phyloP scores from a whole-genome alignment of 352 stramenopile species.

The Pythium brachiatum region DNA sequence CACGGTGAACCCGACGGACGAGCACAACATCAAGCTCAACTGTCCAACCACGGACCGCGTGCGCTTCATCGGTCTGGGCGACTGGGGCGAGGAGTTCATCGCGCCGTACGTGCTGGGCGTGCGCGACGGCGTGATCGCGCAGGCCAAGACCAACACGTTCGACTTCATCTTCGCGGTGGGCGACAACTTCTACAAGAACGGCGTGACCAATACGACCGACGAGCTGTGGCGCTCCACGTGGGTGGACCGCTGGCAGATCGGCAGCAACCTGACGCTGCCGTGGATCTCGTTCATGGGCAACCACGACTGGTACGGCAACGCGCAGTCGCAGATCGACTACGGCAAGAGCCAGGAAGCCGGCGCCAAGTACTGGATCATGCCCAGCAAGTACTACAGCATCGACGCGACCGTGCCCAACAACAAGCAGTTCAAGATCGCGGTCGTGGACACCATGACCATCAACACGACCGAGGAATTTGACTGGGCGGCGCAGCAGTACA shows the following conservation, averaged over 20 bases:
- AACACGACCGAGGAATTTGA: constrained; percentile 21
- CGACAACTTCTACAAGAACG: constrained; percentile 48
- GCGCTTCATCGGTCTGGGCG: constrained; percentile 35
- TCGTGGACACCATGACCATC: constrained; percentile 35
- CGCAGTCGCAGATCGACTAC: constrained; percentile 34
- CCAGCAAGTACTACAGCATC: constrained; percentile 35
- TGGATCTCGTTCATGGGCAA: constrained; percentile 43
- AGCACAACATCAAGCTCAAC: constrained; percentile 19
- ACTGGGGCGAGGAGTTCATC: constrained; percentile 36
- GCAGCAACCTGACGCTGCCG: constrained; percentile 31
- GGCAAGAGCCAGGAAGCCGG: constrained; percentile 14
- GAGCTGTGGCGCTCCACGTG: constrained; percentile 29
- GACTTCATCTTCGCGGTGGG: constrained; percentile 39
- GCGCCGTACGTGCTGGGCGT: constrained; percentile 29
- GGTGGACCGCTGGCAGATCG: constrained; percentile 36
- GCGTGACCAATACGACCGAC: constrained; percentile 31
- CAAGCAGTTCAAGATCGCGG: constrained; percentile 35
- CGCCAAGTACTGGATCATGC: constrained; percentile 41
- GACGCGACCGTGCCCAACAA: constrained; percentile 22
- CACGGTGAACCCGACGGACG: not conserved
- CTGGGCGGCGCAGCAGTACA: constrained; percentile 29
- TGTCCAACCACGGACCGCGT: constrained; percentile 24
- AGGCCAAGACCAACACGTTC: constrained; percentile 25
- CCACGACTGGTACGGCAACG: constrained; percentile 43
- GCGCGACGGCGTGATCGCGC: constrained; percentile 28